phyloP scores from a whole-genome alignment of 306 rosid species.

The Medicago truncatula region DNA sequence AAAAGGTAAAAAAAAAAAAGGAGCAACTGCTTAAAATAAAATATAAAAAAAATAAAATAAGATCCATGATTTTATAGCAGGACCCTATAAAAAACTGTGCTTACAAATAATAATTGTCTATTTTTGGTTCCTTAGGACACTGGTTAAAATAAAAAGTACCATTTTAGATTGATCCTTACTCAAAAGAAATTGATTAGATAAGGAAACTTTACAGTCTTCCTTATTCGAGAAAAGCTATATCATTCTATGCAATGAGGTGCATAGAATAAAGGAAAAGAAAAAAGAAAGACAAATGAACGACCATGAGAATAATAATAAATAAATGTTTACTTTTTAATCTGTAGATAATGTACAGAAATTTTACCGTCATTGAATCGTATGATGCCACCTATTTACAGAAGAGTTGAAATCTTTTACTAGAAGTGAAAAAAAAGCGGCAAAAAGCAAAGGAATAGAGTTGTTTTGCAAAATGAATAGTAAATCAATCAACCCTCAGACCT shows the following conservation, averaged over 20 bases:
- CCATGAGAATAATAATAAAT: not conserved
- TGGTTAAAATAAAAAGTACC: not conserved
- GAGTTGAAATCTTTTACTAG: slow-evolving; percentile 1
- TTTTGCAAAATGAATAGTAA: slow-evolving; percentile 6
- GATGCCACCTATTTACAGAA: not conserved
- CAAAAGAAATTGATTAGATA: not conserved
- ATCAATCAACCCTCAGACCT: slow-evolving; percentile 61
- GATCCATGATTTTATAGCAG: not conserved
- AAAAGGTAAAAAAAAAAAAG: not conserved
- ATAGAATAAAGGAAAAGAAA: not conserved
- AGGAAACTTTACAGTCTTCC: not conserved
- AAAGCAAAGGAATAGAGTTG: not conserved
- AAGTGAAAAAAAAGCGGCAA: slow-evolving; percentile 9
- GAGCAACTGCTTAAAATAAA: not conserved
- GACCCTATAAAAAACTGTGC: not conserved
- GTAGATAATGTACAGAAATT: not conserved
- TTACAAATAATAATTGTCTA: not conserved
- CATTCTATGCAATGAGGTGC: not conserved
- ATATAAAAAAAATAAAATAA: slow-evolving; percentile 20
- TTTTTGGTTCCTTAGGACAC: not conserved
- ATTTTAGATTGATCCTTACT: not conserved
- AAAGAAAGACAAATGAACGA: not conserved
- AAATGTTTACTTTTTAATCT: slow-evolving; percentile 15
- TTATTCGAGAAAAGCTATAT: not conserved
- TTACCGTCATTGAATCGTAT: not conserved